Conservation (phyloP, 352 stramenopile genomes). For the Phytophthora pistaciae region DNA sequence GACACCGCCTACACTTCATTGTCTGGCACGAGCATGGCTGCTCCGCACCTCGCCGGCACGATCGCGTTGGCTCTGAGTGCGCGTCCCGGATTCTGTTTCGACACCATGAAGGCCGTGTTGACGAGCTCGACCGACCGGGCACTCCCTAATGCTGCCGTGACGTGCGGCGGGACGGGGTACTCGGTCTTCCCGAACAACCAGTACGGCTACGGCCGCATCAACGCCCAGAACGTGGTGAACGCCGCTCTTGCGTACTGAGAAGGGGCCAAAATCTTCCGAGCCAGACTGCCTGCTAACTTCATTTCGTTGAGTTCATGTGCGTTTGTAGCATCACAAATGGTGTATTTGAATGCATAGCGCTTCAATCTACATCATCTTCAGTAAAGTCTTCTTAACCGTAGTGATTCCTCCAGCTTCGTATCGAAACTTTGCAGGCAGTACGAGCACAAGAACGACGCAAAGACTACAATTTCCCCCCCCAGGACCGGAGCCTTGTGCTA, state of each 20-base stretch:
- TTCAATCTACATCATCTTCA: constrained; percentile 10
- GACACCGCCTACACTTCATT: constrained; percentile 44
- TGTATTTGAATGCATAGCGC: constrained; percentile 29
- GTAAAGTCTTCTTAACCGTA: no score
- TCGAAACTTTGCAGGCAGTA: no score
- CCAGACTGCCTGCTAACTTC: constrained; percentile 2
- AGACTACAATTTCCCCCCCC: no score
- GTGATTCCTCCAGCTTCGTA: no score
- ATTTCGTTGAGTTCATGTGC: constrained; percentile 25
- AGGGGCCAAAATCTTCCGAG: neutral
- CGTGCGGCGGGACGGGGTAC: constrained; percentile 45
- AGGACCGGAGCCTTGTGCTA: no score
- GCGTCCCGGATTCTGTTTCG: constrained; percentile 39
- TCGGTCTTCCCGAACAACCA: constrained; percentile 65
- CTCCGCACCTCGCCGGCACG: constrained; percentile 54
- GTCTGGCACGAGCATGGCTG: constrained; percentile 71
- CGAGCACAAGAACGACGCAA: no score
- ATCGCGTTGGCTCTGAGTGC: constrained; percentile 58
- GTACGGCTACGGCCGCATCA: constrained; percentile 62
- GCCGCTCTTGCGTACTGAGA: constrained; percentile 32
- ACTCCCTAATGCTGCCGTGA: constrained; percentile 19
- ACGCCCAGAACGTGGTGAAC: constrained; percentile 46
- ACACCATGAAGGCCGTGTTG: constrained; percentile 41
- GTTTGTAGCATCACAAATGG: constrained; percentile 15
- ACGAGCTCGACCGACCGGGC: constrained; percentile 15